phyloP scores from a whole-genome alignment of 2,329 filamentous ascomycete genomes.

The Akanthomyces uredinophilus region DNA sequence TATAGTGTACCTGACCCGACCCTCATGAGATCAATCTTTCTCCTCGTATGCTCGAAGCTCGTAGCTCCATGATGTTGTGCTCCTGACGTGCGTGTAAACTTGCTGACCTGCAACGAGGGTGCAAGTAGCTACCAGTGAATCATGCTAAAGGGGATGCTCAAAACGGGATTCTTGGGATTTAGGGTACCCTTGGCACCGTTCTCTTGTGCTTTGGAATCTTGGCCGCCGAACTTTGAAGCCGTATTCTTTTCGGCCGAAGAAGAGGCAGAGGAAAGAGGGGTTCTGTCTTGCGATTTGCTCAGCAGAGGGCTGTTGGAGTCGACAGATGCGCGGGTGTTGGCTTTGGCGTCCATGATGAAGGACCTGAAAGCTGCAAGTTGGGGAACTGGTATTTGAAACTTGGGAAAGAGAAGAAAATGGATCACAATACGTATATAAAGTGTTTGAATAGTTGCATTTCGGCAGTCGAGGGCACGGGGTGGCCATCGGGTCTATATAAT shows the following conservation, averaged over 20 bases:
- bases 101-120: background rate
- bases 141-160: background rate
- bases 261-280: no score
- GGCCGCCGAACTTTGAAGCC: no score
- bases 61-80: no score
- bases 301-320: constrained; percentile 8
- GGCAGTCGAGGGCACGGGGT: background rate
- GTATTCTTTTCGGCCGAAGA: background rate
- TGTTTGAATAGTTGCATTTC: background rate
- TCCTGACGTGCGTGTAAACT: no score
- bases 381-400: no score
- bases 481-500: background rate
- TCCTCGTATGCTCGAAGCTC: no score
- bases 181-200: background rate
- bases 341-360: background rate
- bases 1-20: no score
- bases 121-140: background rate
- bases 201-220: background rate
- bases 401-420: no score
- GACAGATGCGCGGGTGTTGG: background rate
- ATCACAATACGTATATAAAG: no score
- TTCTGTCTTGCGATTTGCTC: background rate
- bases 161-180: constrained; percentile 4
- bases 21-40: no score
- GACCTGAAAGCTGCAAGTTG: background rate